Evolutionary conservation across 1,284 basidiomycete species (phyloP).

Genomic region (Apiotrichum domesticum): DNA sequence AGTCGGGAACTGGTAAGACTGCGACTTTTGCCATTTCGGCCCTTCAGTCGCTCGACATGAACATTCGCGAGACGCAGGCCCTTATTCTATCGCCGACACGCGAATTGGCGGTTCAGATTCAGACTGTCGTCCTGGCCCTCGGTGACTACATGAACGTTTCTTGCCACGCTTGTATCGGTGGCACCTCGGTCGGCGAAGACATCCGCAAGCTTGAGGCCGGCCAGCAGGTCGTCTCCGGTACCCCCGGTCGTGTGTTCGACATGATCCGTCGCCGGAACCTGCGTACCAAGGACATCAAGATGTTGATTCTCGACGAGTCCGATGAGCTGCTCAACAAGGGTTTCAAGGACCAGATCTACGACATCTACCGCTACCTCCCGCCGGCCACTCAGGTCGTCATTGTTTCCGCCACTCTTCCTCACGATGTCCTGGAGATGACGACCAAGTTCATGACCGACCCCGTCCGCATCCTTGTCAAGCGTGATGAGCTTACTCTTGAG

Average conservation of each 20-base stretch:
- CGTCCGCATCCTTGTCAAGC: slow-evolving; percentile 96
- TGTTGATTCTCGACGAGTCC: slow-evolving; percentile 97
- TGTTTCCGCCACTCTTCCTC: slow-evolving; percentile 89
- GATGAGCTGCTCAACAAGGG: slow-evolving; percentile 97
- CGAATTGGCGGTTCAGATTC: slow-evolving; percentile 94
- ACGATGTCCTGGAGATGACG: slow-evolving; percentile 99
- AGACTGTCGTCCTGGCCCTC: slow-evolving; percentile 93
- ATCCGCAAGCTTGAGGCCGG: slow-evolving; percentile 98
- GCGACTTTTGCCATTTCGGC: slow-evolving; percentile 95
- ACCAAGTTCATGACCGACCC: slow-evolving; percentile 99
- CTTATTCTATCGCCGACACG: slow-evolving; percentile 92
- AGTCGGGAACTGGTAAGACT: slow-evolving; percentile 99
- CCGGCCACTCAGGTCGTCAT: slow-evolving; percentile 97
- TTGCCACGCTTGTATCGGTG: slow-evolving; percentile 98
- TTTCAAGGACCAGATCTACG: slow-evolving; percentile 99
- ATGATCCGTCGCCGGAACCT: slow-evolving; percentile 96
- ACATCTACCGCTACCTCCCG: slow-evolving; percentile 96
- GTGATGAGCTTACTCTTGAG: slow-evolving; percentile 98
- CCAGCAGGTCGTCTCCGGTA: slow-evolving; percentile 95
- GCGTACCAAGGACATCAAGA: slow-evolving; percentile 97
- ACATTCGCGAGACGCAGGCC: slow-evolving; percentile 91
- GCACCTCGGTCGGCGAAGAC: slow-evolving; percentile 95
- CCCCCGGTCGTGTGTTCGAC: slow-evolving; percentile 97
- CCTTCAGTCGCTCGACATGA: slow-evolving; percentile 89
- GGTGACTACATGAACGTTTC: slow-evolving; percentile 99